phyloP scores from a whole-genome alignment of 1,139 yeast genomes.

The Geotrichum restrictum region DNA sequence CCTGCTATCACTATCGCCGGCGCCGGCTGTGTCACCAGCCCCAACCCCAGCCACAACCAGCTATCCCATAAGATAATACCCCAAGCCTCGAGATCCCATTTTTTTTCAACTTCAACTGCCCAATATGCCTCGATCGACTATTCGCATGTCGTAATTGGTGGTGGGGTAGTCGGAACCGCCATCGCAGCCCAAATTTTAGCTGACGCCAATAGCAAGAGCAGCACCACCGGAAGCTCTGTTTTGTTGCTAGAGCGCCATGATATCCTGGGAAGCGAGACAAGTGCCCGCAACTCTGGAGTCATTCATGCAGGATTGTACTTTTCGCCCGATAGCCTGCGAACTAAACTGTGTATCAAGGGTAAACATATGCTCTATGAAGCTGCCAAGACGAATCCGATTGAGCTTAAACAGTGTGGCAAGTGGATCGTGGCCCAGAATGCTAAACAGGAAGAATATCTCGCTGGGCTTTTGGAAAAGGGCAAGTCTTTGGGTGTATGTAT shows the following conservation, averaged over 20 bases:
- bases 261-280: constrained; percentile 70
- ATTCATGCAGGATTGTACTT: constrained; percentile 88
- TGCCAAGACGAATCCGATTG: constrained; percentile 51
- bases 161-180: constrained; percentile 83
- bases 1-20: too few relatives aligned
- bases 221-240: constrained; percentile 45
- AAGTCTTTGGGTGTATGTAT: constrained; percentile 38
- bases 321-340: constrained; percentile 63
- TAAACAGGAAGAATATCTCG: constrained; percentile 55
- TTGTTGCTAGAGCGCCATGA: constrained; percentile 65
- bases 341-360: constrained; percentile 69
- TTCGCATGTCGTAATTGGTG: constrained; percentile 80
- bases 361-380: constrained; percentile 60
- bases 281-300: constrained; percentile 85
- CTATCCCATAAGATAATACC: too few relatives aligned
- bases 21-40: too few relatives aligned
- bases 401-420: constrained; percentile 61
- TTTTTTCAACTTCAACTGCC: constrained; percentile 17
- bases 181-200: constrained; percentile 65
- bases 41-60: too few relatives aligned
- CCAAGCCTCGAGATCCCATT: too few relatives aligned
- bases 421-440: constrained; percentile 84
- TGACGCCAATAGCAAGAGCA: constrained; percentile 22
- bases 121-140: constrained; percentile 45
- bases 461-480: constrained; percentile 50